phyloP scores from a whole-genome alignment of 306 rosid genomes.

The Morella rubra region DNA sequence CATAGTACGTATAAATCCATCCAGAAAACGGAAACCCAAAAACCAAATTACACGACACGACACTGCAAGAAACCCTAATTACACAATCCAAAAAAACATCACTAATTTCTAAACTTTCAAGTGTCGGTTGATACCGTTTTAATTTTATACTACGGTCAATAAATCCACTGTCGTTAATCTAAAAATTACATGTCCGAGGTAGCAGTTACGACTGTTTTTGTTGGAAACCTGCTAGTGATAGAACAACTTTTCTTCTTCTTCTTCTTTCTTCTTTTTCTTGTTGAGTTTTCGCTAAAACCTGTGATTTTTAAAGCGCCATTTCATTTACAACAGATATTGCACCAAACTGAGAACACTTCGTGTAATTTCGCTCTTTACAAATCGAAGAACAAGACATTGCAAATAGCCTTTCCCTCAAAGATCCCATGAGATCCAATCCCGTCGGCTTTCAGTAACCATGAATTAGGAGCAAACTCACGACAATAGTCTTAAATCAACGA shows the following conservation, averaged over 20 bases:
- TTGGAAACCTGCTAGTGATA: background rate
- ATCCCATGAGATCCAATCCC: background rate
- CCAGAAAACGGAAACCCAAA: too few relatives aligned
- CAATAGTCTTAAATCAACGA: background rate
- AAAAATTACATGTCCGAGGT: background rate
- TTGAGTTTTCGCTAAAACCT: background rate
- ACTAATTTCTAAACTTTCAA: background rate
- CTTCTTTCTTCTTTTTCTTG: too few relatives aligned
- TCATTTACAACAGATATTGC: background rate
- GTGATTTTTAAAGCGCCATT: background rate
- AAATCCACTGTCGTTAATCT: background rate
- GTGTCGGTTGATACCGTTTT: background rate
- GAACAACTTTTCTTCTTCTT: too few relatives aligned
- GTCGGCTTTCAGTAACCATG: background rate
- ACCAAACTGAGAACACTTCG: background rate
- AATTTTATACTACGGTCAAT: background rate
- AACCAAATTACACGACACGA: background rate
- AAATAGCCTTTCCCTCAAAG: background rate
- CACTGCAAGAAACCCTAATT: too few relatives aligned
- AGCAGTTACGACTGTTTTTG: background rate
- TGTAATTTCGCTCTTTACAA: background rate
- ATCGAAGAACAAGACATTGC: background rate
- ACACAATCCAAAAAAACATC: background rate
- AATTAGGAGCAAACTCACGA: too few relatives aligned
- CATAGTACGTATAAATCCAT: too few relatives aligned